Base-by-base conservation (phyloP, 73 alveolate species). In the Paramecium bursaria region DNA sequence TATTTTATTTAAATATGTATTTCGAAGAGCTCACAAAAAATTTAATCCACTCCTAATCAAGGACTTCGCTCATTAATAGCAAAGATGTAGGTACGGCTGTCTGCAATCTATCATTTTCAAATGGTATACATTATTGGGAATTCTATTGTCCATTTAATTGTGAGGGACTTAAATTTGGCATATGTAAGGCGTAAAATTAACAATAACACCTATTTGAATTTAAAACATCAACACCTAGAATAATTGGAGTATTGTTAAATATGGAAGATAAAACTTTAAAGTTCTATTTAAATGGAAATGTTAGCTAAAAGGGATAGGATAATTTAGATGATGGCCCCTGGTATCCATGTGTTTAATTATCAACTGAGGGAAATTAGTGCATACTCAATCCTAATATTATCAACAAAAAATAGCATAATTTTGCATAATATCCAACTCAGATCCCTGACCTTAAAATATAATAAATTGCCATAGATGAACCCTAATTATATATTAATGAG, bases 121-220 rank as follows among this genome's bases (percentile, higher is more conserved):
- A 74, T 23, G 95, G 96, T 49, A 75, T 91, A 19, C 96, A 91
- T 50, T 91, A 87, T 85, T 87, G 92, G 93, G 93, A 91, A 74
- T 42, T 91, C 60, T 57, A 79, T 17, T 91, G 96, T 33, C 96
- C 96, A 15, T 67, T 39, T 42, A 35, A 31, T 67, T 39, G 60
- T 9, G 82, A 67, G 6, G 82, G 82, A 67, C 46, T 67, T 35
- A 67, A 67, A 67, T 25, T 67, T 67, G 82, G 82, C 57, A 67
- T 67, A 35, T 17, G 46, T 33, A 67, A 67, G 50, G 19, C 19
- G 57, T 31, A 14, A 67, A 15, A 67, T 14, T 67, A 25, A 21
- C 50, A 67, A 25, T 53, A 57, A 31, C 82, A 67, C 57, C 55
- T 67, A 35, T 67, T 67, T 46, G 53, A 74, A 35, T 91, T 91